A percentile compares a stretch with the other conserved stretches of the same genome.
Evolutionary conservation across 2,329 filamentous ascomycete species (phyloP).

Genomic region (Raffaelea albimanens): DNA sequence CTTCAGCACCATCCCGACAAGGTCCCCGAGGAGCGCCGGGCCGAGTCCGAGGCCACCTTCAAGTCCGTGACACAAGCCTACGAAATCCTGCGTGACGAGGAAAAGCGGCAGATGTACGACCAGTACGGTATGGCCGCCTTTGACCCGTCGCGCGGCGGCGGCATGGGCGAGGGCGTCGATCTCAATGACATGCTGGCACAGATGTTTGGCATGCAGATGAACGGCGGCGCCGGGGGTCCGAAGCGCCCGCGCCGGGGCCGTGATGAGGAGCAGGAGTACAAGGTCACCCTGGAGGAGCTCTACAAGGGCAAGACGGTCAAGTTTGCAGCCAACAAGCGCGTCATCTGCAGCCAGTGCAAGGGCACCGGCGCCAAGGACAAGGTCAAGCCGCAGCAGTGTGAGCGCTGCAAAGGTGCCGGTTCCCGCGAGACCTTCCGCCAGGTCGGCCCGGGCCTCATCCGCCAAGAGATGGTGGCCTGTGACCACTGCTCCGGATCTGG

Average conservation of each 20-base stretch:
- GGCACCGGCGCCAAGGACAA: constrained; percentile 87
- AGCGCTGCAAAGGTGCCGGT: constrained; percentile 74
- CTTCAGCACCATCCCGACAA: constrained; percentile 92
- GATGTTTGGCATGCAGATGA: constrained; percentile 77
- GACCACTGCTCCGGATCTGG: constrained; percentile 79
- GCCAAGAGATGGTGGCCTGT: constrained; percentile 70
- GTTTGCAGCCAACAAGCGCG: constrained; percentile 90
- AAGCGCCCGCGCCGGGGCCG: constrained; percentile 60
- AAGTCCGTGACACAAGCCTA: constrained; percentile 91
- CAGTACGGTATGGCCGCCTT: constrained; percentile 94
- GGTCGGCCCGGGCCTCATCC: constrained; percentile 78
- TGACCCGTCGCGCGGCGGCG: constrained; percentile 60
- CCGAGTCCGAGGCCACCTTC: constrained; percentile 82
- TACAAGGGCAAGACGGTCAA: constrained; percentile 99
- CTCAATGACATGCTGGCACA: constrained; percentile 87
- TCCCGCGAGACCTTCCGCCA: constrained; percentile 68
- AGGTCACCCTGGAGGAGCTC: constrained; percentile 84
- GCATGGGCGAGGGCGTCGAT: constrained; percentile 63
- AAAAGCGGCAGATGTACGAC: constrained; percentile 88
- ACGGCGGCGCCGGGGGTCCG: constrained; percentile 36
- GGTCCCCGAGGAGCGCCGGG: constrained; percentile 75
- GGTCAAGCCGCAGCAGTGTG: constrained; percentile 73
- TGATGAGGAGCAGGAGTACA: constrained; percentile 84
- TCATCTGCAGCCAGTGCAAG: constrained; percentile 80
- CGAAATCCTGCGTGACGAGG: constrained; percentile 93